These are phyloP conservation scores for Strobilomyces echinocephalus DNA, from an alignment of 768 basidiomycete species.

Conservation along the genomic window DNA sequence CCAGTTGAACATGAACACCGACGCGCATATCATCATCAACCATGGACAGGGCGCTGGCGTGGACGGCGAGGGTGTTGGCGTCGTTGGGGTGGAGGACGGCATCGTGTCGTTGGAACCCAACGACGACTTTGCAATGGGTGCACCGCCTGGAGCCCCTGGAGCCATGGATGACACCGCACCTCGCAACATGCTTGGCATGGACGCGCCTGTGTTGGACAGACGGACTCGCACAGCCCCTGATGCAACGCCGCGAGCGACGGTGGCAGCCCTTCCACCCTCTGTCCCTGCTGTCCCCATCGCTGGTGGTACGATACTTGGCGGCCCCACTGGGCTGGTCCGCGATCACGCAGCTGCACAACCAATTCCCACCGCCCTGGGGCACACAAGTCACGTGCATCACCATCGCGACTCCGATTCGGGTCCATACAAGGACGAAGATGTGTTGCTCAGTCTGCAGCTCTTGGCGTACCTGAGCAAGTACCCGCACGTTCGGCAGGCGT, in stretches of 20 bases:
- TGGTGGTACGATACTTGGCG: conserved; percentile 16
- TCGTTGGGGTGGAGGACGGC: conserved; percentile 62
- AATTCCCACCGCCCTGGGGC: conserved; percentile 17
- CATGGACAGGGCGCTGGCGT: conserved; percentile 37
- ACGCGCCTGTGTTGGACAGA: conserved; percentile 26
- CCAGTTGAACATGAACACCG: conserved; percentile 38
- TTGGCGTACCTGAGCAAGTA: conserved; percentile 97
- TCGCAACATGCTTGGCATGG: conserved; percentile 26
- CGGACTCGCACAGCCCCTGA: conserved; percentile 44
- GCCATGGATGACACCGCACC: conserved; percentile 46
- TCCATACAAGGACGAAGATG: conserved; percentile 92
- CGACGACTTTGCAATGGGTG: conserved; percentile 87
- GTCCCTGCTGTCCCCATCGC: conserved; percentile 9
- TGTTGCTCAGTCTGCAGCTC: conserved; percentile 84
- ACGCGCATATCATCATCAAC: conserved; percentile 51
- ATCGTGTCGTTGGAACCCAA: conserved; percentile 76
- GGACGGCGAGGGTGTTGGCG: conserved; percentile 39
- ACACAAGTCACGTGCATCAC: conserved; percentile 34
- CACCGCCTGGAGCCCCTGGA: conserved; percentile 87
- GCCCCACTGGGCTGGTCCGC: conserved; percentile 8
- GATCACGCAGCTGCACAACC: conserved; percentile 15
- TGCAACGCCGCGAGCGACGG: conserved; percentile 60
- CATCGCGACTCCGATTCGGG: conserved; percentile 44
- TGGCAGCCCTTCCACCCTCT: conserved; percentile 47
- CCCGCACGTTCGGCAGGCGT: conserved; percentile 92